Percentiles rank a stretch among this genome's conserved stretches.
phyloP scores from a whole-genome alignment of 2,329 filamentous ascomycete genomes.

The Fusarium poae region DNA sequence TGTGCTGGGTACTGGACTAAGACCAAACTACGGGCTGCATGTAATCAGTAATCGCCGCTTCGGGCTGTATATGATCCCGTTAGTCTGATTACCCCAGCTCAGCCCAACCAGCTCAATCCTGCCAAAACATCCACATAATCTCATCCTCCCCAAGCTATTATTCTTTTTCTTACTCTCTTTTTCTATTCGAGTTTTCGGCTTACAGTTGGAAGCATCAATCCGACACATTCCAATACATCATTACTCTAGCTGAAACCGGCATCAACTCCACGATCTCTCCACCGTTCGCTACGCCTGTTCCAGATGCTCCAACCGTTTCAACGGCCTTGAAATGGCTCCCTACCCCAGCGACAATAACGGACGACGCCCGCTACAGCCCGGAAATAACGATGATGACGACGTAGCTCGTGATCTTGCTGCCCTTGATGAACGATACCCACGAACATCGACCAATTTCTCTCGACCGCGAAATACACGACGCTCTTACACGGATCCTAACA shows the following conservation, averaged over 20 bases:
- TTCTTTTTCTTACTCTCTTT: slow-evolving; percentile 7
- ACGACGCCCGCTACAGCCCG: slow-evolving; percentile 30
- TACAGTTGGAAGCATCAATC: background rate
- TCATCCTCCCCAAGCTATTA: slow-evolving; percentile 3
- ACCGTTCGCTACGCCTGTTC: slow-evolving; percentile 20
- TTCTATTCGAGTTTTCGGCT: background rate
- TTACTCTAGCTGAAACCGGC: slow-evolving; percentile 11
- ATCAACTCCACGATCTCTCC: slow-evolving; percentile 24
- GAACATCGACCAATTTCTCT: slow-evolving; percentile 36
- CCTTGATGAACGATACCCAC: slow-evolving; percentile 45
- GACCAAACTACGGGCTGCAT: background rate
- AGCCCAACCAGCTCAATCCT: slow-evolving; percentile 31
- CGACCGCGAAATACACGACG: slow-evolving; percentile 35
- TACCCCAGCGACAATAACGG: slow-evolving; percentile 45
- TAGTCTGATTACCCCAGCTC: slow-evolving; percentile 16
- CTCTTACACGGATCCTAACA: slow-evolving; percentile 34
- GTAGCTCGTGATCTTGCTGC: slow-evolving; percentile 43
- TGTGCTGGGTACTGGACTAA: too few species aligned
- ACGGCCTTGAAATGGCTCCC: slow-evolving; percentile 47
- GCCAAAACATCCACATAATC: slow-evolving; percentile 32
- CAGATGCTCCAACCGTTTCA: slow-evolving; percentile 48
- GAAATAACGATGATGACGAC: slow-evolving; percentile 32
- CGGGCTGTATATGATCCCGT: slow-evolving; percentile 34
- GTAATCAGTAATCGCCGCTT: slow-evolving; percentile 20
- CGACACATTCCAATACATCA: background rate